Conservation (phyloP, 441 rosid genomes). For the Isatis lusitanica region DNA sequence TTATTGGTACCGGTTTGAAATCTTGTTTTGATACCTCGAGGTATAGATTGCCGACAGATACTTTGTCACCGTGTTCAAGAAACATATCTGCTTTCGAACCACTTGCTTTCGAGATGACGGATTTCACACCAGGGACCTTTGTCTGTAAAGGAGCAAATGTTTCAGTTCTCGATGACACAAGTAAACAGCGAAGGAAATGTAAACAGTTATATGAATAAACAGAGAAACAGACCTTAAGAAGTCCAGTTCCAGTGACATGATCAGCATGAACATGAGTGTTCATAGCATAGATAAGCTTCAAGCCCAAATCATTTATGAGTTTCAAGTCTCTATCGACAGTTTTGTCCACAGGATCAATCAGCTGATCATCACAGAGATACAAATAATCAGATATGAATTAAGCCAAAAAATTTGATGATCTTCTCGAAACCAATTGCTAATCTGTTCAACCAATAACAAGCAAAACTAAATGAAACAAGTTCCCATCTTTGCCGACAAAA, state of each 20-base stretch:
- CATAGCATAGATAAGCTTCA: conserved; percentile 80
- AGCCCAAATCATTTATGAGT: conserved; percentile 65
- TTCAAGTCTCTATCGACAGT: conserved; percentile 84
- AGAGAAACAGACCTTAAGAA: conserved; percentile 60
- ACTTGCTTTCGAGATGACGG: conserved; percentile 83
- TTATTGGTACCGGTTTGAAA: neutral
- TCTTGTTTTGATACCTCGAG: conserved; percentile 50
- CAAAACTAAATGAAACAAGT: neutral
- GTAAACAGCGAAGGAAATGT: neutral
- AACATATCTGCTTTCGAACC: conserved; percentile 77
- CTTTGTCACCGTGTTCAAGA: conserved; percentile 65
- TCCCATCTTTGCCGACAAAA: neutral
- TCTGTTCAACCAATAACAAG: too few relatives aligned
- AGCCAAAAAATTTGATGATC: neutral
- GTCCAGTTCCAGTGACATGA: conserved; percentile 92
- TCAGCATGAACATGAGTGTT: conserved; percentile 99
- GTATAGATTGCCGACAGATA: conserved; percentile 64
- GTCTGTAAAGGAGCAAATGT: conserved; percentile 38
- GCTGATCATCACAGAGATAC: conserved; percentile 38
- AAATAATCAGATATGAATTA: neutral
- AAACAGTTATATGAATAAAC: neutral
- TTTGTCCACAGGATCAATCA: conserved; percentile 93
- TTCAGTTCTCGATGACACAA: too few relatives aligned
- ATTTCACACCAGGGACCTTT: conserved; percentile 60
- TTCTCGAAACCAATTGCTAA: neutral